Evolutionary conservation across 1,284 basidiomycete species (phyloP).

Genomic region (Rhodotorula sp.): DNA sequence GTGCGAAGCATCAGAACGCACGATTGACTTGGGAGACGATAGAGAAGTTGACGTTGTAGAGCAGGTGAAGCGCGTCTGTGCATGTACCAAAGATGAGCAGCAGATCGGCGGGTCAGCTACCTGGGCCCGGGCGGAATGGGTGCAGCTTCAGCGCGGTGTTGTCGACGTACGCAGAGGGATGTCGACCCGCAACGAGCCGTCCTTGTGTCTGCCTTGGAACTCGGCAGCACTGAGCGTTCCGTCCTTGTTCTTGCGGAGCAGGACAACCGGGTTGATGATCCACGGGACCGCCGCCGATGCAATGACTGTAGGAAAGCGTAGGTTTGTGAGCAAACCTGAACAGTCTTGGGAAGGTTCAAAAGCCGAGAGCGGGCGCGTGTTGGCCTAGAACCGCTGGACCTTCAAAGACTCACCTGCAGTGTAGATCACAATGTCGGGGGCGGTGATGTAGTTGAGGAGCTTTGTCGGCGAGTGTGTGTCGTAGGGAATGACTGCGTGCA

Average conservation of each 20-base stretch:
- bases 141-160: too few species aligned
- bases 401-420: constrained; percentile 24
- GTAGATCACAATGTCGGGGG: constrained; percentile 73
- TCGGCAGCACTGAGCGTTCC: constrained; percentile 81
- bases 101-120: too few species aligned
- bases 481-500: constrained; percentile 39
- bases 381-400: too few species aligned
- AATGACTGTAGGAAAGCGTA: constrained; percentile 57
- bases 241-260: constrained; percentile 75
- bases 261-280: constrained; percentile 63
- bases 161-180: constrained; percentile 75
- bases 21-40: constrained; percentile 90
- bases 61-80: constrained; percentile 44
- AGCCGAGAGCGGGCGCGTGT: too few species aligned
- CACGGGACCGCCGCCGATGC: constrained; percentile 83
- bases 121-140: too few species aligned
- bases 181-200: constrained; percentile 87
- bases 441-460: constrained; percentile 90
- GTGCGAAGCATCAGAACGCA: background rate
- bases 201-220: constrained; percentile 52
- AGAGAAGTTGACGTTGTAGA: constrained; percentile 77
- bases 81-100: too few species aligned
- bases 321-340: too few species aligned
- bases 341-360: too few species aligned
- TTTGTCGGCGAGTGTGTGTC: constrained; percentile 69